Base-by-base conservation (phyloP, 2,329 filamentous ascomycete species). In the Penicillium corylophilum region DNA sequence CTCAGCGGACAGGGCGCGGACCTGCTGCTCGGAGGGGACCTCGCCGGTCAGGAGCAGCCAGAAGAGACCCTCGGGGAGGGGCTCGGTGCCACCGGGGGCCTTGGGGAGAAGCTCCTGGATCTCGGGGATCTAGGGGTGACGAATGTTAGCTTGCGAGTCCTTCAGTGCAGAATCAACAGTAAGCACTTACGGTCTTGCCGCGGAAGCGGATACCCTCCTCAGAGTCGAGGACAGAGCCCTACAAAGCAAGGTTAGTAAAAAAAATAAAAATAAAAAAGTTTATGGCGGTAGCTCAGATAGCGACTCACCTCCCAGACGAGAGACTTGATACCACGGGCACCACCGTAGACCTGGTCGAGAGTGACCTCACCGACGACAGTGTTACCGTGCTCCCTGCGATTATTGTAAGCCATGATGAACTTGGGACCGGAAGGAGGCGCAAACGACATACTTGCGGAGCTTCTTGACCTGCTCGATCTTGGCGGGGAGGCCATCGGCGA, bases 391-490 rank as follows among this genome's bases (percentile, higher is more conserved):
- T 96, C 93, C 80, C 91, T 95, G 65, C 46, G 23, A 55, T 55
- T 51, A 13, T 46, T 50, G 44, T 43, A 28, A 55, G 44, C 44
- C 18, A 52, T 52, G 41, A 47, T 67, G 49, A 66, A 60, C 53
- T 47, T 29, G 41, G 35, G 26, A 44, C 54, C 57, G 44, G 44
- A 46, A n/a, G 7, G 8, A 16, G 20, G 39, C 22, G 51, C 44
- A 39, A 28, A 45, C 40, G 46, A 78, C 87, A 74, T 82, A 95
- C 90, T 96, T 96, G 77, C 90, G 86, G 71, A 99, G 87, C 77
- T 90, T 86, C 90, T 99, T 99, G 82, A 99, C 91, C 85, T 97
- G 90, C 81, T 99, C 94, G 73, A 96, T 88, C 85, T 97, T 95
- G 75, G 87, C 90, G 67, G 94, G 94, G 59, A 99, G 83, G 71